These are phyloP conservation scores for Phallus indusiatus DNA, from an alignment of 768 basidiomycete species.

Conservation along the genomic window DNA sequence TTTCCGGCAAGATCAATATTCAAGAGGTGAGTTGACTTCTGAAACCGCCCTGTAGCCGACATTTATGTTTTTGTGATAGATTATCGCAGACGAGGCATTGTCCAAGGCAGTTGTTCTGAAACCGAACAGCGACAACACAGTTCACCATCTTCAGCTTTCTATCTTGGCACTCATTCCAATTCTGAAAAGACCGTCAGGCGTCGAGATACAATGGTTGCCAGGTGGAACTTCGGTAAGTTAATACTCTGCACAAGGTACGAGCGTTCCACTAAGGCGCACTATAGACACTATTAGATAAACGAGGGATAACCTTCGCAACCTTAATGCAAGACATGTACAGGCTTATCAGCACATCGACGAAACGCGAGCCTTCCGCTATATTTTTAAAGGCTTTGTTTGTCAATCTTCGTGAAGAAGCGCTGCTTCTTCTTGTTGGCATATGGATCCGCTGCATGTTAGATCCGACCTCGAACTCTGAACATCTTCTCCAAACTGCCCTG, in stretches of 20 bases:
- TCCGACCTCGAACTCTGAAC: slow-evolving; percentile 11
- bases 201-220: slow-evolving; percentile 44
- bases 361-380: slow-evolving; percentile 40
- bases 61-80: slow-evolving; percentile 25
- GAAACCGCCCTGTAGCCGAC: background rate
- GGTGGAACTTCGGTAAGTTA: slow-evolving; percentile 22
- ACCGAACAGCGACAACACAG: slow-evolving; percentile 48
- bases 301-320: slow-evolving; percentile 38
- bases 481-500: slow-evolving; percentile 47
- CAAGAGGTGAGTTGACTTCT: slow-evolving; percentile 18
- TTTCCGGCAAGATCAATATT: slow-evolving; percentile 21
- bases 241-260: slow-evolving; percentile 11
- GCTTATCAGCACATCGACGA: slow-evolving; percentile 48
- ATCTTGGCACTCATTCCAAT: slow-evolving; percentile 41
- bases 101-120: slow-evolving; percentile 45
- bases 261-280: slow-evolving; percentile 2
- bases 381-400: slow-evolving; percentile 60
- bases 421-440: slow-evolving; percentile 73
- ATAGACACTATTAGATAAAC: slow-evolving; percentile 13
- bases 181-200: slow-evolving; percentile 36
- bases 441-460: slow-evolving; percentile 29
- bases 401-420: slow-evolving; percentile 55
- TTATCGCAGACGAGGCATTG: slow-evolving; percentile 34
- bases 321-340: slow-evolving; percentile 59
- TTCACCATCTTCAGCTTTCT: slow-evolving; percentile 48